Percentiles rank a stretch among this genome's conserved stretches.
Evolutionary conservation across 257 asterid genomes (phyloP).

Genomic region (Verbena officinalis): DNA sequence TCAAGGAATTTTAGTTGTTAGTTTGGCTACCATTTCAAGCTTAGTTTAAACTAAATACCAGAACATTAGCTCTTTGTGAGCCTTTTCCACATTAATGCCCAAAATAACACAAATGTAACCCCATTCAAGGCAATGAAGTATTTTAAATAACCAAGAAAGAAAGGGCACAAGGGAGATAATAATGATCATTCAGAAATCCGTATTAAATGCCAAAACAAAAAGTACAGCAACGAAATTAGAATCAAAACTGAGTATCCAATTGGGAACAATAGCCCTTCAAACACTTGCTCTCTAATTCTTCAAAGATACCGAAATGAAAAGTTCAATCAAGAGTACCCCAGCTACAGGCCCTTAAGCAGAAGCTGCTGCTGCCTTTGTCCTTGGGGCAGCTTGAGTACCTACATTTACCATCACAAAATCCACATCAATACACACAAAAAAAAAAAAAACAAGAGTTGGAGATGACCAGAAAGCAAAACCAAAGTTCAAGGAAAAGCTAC

Average conservation of each 20-base stretch:
- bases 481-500: background rate
- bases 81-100: too few relatives aligned
- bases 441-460: too few relatives aligned
- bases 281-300: conserved; percentile 32
- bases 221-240: conserved; percentile 31
- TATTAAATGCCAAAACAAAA: conserved; percentile 30
- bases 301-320: conserved; percentile 26
- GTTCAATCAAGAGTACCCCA: conserved; percentile 32
- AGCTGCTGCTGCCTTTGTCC: conserved; percentile 76
- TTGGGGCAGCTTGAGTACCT: conserved; percentile 95
- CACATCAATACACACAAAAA: conserved; percentile 6
- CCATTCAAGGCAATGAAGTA: background rate
- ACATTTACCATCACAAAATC: conserved; percentile 6
- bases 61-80: too few relatives aligned
- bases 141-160: background rate
- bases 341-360: conserved; percentile 45
- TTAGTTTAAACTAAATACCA: too few relatives aligned
- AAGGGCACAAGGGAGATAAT: background rate
- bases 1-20: too few relatives aligned
- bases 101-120: background rate
- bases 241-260: conserved; percentile 22
- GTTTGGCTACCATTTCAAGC: too few relatives aligned
- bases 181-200: conserved; percentile 19
- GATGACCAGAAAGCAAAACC: too few relatives aligned
- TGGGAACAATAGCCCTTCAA: conserved; percentile 30